phyloP scores from a whole-genome alignment of 495 filamentous ascomycete genomes.

The Neurospora sp. region DNA sequence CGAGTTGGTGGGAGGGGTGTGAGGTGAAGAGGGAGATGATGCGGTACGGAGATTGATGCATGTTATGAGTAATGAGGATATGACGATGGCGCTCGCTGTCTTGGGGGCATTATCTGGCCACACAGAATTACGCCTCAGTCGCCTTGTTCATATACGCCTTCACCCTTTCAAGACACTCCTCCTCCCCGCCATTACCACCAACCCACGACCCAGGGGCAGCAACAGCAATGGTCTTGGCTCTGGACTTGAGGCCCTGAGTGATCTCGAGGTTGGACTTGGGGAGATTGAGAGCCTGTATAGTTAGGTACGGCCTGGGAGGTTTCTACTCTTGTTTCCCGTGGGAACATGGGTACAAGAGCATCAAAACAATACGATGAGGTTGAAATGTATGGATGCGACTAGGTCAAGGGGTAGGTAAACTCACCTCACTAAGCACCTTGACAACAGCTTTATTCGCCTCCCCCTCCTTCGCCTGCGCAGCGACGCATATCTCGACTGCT shows the following conservation, averaged over 20 bases:
- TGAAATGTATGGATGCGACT: too few relatives aligned
- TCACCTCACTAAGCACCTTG: constrained; percentile 52
- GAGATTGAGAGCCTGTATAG: constrained; percentile 33
- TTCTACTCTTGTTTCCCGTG: too few relatives aligned
- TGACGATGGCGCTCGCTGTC: background rate
- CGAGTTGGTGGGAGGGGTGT: constrained; percentile 28
- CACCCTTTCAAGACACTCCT: constrained; percentile 16
- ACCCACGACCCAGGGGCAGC: constrained; percentile 10
- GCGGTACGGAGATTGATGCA: background rate
- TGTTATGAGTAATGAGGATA: background rate
- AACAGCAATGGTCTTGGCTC: constrained; percentile 44
- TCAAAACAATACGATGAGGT: too few relatives aligned
- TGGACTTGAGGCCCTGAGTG: constrained; percentile 50
- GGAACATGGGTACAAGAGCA: too few relatives aligned
- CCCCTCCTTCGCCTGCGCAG: constrained; percentile 53
- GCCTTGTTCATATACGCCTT: constrained; percentile 15
- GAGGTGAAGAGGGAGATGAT: constrained; percentile 11
- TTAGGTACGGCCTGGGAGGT: background rate
- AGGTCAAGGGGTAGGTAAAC: background rate
- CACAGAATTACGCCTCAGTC: background rate
- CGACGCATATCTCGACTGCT: constrained; percentile 49
- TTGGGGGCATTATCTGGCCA: background rate
- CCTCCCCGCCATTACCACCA: constrained; percentile 6
- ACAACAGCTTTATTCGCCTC: constrained; percentile 59
- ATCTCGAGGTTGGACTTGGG: constrained; percentile 56